A percentile compares a stretch with the other conserved stretches of the same genome.
phyloP scores from a whole-genome alignment of 257 asterid genomes.

The Solanum stenotomum region DNA sequence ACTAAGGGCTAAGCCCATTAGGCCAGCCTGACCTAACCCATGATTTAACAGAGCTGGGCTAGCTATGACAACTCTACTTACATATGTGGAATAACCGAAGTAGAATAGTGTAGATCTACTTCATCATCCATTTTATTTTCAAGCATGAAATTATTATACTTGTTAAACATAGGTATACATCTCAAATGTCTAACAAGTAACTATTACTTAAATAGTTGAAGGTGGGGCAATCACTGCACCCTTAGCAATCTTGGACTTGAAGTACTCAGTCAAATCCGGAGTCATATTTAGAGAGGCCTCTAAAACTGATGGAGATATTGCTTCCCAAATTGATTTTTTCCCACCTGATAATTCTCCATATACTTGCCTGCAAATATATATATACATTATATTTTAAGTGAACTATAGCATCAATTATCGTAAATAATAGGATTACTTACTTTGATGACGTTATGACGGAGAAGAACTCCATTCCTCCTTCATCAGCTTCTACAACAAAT shows the following conservation, averaged over 20 bases:
- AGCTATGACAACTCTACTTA: too few relatives aligned
- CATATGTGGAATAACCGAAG: too few relatives aligned
- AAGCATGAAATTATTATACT: not conserved
- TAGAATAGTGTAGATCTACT: too few relatives aligned
- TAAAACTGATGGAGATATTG: constrained; percentile 21
- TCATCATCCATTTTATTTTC: not conserved
- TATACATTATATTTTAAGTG: too few relatives aligned
- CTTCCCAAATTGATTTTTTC: constrained; percentile 15
- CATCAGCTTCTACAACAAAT: constrained; percentile 11
- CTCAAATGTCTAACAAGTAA: not conserved
- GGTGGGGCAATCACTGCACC: not conserved
- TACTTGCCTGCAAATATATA: constrained; percentile 14
- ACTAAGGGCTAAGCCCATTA: too few relatives aligned
- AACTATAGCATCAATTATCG: too few relatives aligned
- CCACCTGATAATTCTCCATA: constrained; percentile 14
- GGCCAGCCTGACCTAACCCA: too few relatives aligned
- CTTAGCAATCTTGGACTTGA: constrained; percentile 12
- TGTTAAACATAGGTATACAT: not conserved
- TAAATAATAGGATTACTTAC: constrained; percentile 6
- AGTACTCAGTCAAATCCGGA: not conserved
- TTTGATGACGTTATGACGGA: constrained; percentile 18
- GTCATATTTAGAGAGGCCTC: constrained; percentile 22
- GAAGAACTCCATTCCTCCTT: constrained; percentile 26
- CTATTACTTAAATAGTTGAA: not conserved
- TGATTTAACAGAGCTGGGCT: too few relatives aligned